Base-by-base conservation (phyloP, 2,329 filamentous ascomycete species). In the Aspergillus sp. region DNA sequence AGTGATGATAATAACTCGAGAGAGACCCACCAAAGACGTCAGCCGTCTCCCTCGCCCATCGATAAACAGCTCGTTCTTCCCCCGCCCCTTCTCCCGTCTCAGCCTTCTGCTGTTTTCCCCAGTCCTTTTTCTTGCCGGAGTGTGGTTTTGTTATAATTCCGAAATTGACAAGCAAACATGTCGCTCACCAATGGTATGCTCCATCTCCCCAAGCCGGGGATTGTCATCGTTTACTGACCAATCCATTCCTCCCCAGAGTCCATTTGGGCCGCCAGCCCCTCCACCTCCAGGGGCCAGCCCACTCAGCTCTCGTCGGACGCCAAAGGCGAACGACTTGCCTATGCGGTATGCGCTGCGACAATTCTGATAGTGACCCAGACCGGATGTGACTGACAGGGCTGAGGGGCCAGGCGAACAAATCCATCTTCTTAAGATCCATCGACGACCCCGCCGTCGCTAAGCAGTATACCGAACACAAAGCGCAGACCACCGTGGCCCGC, bases 391-490 rank as follows among this genome's bases (percentile, higher is more conserved):
- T 49, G 39, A 54, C 42, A 16, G 29, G 18, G 29, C 32, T 39
- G 46, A 52, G 24, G 45, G n/a, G 7, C 32, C 68, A 96, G 92
- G 94, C 92, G 55, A 93, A 92, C 72, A 98, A 98, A 82, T 98
- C 94, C 63, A 89, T 99, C 78, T 98, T 97, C 79, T 84, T 99
- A 52, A 92, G 95, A 68, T 93, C 89, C 63, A 96, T 99, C 80
- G 94, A 99, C 80, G 82, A 95, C 74, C 94, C 94, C 55, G 84
- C 91, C 65, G 78, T 89, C 64, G 88, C 88, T 76, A 92, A 90
- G 73, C 93, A 99, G 77, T 99, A 98, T 79, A 96, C 89, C 14
- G 89, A 90, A 69, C 95, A 99, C 80, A 96, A 91, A 51, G 84
- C 90, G 50, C 84, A 89, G 63, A 96, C 95, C 1, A 96, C 92